Evolutionary conservation across 2,329 filamentous ascomycete genomes (phyloP), one percentile per base, ranked within the genome.

Genomic region (Apiospora phragmitis): DNA sequence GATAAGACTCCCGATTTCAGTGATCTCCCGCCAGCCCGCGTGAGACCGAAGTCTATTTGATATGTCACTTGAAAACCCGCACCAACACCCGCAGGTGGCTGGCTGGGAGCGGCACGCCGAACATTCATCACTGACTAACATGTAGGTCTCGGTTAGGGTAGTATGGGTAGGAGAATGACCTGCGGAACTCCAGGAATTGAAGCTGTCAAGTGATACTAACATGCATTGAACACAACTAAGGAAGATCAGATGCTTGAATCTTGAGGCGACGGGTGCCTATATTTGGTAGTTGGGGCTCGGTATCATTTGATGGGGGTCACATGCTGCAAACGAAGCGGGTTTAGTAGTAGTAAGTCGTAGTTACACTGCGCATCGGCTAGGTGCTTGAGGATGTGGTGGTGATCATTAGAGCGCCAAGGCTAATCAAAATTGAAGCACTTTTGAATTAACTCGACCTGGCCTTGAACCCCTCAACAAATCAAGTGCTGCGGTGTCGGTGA

Each of bases 381-480:
- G 21, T 24, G 18, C 21, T 24, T n/a, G n/a, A n/a, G n/a, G n/a
- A 12, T 49, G 32, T 16, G 16, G 16, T 35, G 18, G 32, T 38
- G 21, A n/a, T 21, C 8, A 62, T 38, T 38, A n/a, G 32, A 38
- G 32, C 18, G 32, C 55, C 55, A 62, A 38, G 55, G 55, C 55
- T 62, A 62, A n/a, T 62, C 16, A 38, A 62, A 62, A 62, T 24
- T 38, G 55, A 38, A 62, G 29, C 55, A 62, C 32, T 62, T 62
- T 62, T 38, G n/a, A 9, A 62, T 12, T 24, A 62, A 38, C 18
- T 62, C 21, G 55, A 24, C 32, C 55, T 38, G 55, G 55, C 32
- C 55, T 62, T 62, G 18, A 38, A 62, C 55, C 45, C 47, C 67
- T 41, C 67, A 68, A 68, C 67, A 68, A 68, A 68, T 68, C 67